phyloP scores from a whole-genome alignment of 2,329 filamentous ascomycete species.

The Diaporthe sp. region DNA sequence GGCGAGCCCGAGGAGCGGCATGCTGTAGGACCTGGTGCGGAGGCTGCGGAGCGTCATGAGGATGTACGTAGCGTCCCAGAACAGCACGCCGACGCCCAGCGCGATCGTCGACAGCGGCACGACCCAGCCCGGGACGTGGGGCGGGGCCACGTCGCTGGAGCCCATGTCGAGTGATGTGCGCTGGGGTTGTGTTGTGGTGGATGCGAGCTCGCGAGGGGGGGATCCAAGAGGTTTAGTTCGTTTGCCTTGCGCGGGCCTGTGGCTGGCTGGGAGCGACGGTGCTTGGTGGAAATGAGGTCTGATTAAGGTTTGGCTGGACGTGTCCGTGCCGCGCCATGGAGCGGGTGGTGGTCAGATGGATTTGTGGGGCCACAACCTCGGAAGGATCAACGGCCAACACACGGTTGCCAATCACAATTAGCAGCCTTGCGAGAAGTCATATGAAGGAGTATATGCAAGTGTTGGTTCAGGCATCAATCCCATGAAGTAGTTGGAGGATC shows the following conservation, averaged over 20 bases:
- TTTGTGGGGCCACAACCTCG: background rate
- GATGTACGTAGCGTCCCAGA: conserved; percentile 60
- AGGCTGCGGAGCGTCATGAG: conserved; percentile 61
- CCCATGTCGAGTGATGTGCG: conserved; percentile 51
- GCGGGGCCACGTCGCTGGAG: conserved; percentile 54
- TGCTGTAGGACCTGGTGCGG: conserved; percentile 62
- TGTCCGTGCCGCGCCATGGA: background rate
- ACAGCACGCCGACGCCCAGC: conserved; percentile 53
- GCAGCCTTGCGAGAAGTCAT: background rate
- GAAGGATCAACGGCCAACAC: background rate
- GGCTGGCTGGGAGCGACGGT: background rate
- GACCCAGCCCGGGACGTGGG: conserved; percentile 52
- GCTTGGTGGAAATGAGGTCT: background rate
- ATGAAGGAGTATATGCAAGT: background rate
- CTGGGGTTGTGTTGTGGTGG: too few relatives aligned
- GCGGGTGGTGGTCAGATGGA: background rate
- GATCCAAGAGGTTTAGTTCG: background rate
- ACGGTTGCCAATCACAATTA: background rate
- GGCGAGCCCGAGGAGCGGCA: conserved; percentile 62
- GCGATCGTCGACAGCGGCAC: conserved; percentile 52
- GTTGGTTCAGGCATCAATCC: background rate
- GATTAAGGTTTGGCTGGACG: conserved; percentile 1
- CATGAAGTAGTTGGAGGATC: background rate
- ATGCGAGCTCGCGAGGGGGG: too few relatives aligned
- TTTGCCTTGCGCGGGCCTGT: background rate